Base-by-base conservation (phyloP, 1,284 basidiomycete genomes). In the Melampsora americana region DNA sequence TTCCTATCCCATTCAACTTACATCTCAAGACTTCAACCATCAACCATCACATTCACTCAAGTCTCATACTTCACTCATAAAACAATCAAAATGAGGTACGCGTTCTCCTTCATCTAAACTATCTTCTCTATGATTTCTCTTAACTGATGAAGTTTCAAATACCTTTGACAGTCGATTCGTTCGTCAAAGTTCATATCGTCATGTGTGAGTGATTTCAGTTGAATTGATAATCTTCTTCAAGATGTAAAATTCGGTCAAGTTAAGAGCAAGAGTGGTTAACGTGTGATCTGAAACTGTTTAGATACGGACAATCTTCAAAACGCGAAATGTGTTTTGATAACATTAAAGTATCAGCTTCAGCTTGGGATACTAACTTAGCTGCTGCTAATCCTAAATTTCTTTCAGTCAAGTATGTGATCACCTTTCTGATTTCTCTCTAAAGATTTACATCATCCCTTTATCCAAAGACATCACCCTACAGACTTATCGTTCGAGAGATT, bases 341-440 rank as follows among this genome's bases (percentile, higher is more conserved):
- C 92, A 46, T 90, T 91, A 68, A 90, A 88, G 48, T 48, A 53
- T 28, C 42, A 28, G 79, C 78, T 82, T 91, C 88, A 79, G 93
- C 95, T 20, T 98, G 93, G 93, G 95, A 99, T 84, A 98, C 95
- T 64, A 96, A 98, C 83, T 85, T 98, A 79, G 86, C 97, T 79
- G 87, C 92, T 78, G 92, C 92, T 1, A 78, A 77, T 26, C 80
- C 92, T 90, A 86, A 89, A 85, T 96, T 92, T 84, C 85, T 96
- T 80, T 90, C 90, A 74, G 84, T 98, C 78, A 98, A 98, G 87
- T 98, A 94, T 93, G 92, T 72, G 20, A 35, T 32, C 42, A 28
- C 32, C 28, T 23, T n/a, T n/a, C n/a, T n/a, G n/a, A n/a, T n/a
- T n/a, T 72, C 61, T 18, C 16, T 50, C 44, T 56, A 3, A 69